Conservation (phyloP, 139 green algal species). For the Yamagishiella unicocca region DNA sequence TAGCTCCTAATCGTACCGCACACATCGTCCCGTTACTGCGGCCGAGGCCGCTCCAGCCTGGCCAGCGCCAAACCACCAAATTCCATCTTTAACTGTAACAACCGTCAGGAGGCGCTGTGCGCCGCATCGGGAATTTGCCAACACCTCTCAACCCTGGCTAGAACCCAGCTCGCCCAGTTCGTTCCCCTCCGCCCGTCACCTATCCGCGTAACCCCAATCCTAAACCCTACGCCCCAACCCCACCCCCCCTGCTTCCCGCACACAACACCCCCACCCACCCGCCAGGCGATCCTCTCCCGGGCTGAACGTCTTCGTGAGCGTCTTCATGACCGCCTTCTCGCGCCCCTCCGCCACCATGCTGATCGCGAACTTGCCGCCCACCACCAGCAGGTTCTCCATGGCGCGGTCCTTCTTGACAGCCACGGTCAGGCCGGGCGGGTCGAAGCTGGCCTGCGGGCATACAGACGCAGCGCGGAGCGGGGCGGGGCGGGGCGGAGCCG, state of each 20-base stretch:
- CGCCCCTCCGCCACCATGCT: conserved; percentile 87
- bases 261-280: conserved; percentile 31
- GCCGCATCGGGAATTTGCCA: no score
- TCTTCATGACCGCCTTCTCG: conserved; percentile 42
- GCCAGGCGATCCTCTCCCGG: conserved; percentile 91
- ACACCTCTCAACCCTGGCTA: no score
- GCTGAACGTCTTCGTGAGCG: conserved; percentile 85
- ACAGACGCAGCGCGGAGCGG: no score
- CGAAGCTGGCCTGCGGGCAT: conserved; percentile 85
- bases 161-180: no score
- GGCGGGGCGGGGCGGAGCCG: no score
- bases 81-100: no score
- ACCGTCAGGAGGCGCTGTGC: no score
- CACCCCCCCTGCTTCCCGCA: neutral
- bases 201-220: neutral
- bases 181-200: neutral
- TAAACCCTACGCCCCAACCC: neutral
- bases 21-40: no score
- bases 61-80: no score
- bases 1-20: no score
- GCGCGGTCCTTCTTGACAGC: conserved; percentile 95
- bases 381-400: conserved; percentile 88
- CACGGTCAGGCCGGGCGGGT: conserved; percentile 92
- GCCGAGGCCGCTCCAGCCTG: no score
- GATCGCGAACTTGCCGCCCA: conserved; percentile 83